Conservation (phyloP, 2,329 filamentous ascomycete species). For the Arthroderma sp. region DNA sequence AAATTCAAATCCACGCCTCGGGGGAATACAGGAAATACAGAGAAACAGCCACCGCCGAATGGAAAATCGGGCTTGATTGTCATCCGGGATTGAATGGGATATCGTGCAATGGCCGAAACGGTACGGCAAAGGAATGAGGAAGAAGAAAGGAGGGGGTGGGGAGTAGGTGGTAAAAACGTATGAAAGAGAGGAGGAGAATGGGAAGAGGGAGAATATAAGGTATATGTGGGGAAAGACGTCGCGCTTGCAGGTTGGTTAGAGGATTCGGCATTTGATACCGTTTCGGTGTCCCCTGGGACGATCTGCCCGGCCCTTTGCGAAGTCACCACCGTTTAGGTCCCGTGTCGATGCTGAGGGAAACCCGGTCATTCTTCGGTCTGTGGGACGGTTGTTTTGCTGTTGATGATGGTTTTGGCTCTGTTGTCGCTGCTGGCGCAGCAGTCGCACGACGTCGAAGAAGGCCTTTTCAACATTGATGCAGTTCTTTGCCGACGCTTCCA, state of each 20-base stretch:
- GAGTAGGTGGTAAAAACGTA: neutral
- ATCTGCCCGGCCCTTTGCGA: slow-evolving; percentile 26
- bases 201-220: neutral
- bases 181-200: neutral
- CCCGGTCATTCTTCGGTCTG: slow-evolving; percentile 25
- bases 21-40: no score
- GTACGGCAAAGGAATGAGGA: neutral
- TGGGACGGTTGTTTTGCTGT: slow-evolving; percentile 15
- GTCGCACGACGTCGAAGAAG: slow-evolving; percentile 92
- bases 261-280: slow-evolving; percentile 24
- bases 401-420: slow-evolving; percentile 21
- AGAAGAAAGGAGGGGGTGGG: neutral
- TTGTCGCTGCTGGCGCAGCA: slow-evolving; percentile 71
- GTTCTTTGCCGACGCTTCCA: slow-evolving; percentile 93
- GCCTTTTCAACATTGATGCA: slow-evolving; percentile 98
- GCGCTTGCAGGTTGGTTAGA: slow-evolving; percentile 13
- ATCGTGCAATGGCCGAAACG: no score
- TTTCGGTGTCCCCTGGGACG: slow-evolving; percentile 23
- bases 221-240: neutral
- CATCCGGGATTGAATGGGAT: no score
- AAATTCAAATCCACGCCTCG: no score
- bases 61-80: no score
- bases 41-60: no score
- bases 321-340: slow-evolving; percentile 21
- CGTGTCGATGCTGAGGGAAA: slow-evolving; percentile 13